Percentiles rank a stretch among this genome's conserved stretches.
Evolutionary conservation across 2,329 filamentous ascomycete species (phyloP).

Genomic region (Cladorrhinum sp.): DNA sequence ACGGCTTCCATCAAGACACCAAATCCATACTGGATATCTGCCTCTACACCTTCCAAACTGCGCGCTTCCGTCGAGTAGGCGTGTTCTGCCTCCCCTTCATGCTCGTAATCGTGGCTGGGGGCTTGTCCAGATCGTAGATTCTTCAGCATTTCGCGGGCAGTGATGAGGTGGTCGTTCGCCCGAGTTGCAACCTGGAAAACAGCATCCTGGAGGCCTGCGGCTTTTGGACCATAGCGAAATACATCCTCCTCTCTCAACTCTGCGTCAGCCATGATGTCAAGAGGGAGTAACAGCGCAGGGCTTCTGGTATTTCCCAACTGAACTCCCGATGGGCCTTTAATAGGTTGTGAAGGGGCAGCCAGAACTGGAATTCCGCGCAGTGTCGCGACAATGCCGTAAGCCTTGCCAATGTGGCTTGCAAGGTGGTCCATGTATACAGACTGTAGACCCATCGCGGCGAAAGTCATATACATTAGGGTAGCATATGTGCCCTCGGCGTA

Average conservation of each 20-base stretch:
- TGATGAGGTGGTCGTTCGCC: constrained; percentile 94
- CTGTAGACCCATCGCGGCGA: constrained; percentile 74
- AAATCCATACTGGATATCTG: constrained; percentile 61
- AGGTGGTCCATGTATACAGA: constrained; percentile 88
- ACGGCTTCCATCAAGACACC: constrained; percentile 78
- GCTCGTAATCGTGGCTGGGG: constrained; percentile 84
- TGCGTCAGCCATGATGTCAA: constrained; percentile 83
- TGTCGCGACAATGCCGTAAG: constrained; percentile 80
- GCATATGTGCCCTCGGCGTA: constrained; percentile 96
- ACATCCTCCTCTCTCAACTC: constrained; percentile 86
- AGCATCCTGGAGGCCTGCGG: constrained; percentile 79
- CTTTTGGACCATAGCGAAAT: constrained; percentile 73
- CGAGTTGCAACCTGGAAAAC: constrained; percentile 90
- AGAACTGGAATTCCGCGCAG: constrained; percentile 84
- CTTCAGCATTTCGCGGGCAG: constrained; percentile 84
- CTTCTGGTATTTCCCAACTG: constrained; percentile 38
- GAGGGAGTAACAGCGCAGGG: constrained; percentile 68
- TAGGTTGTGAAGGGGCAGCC: constrained; percentile 66
- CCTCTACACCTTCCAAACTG: constrained; percentile 36
- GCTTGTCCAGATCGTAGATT: constrained; percentile 71
- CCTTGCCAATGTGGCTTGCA: constrained; percentile 92
- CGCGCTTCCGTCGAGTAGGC: constrained; percentile 40
- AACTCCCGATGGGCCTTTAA: constrained; percentile 41
- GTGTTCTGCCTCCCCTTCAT: constrained; percentile 72
- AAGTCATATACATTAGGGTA: constrained; percentile 81